These are phyloP conservation scores for Lenzites betulinus DNA, from an alignment of 768 basidiomycete genomes.

Conservation along the genomic window DNA sequence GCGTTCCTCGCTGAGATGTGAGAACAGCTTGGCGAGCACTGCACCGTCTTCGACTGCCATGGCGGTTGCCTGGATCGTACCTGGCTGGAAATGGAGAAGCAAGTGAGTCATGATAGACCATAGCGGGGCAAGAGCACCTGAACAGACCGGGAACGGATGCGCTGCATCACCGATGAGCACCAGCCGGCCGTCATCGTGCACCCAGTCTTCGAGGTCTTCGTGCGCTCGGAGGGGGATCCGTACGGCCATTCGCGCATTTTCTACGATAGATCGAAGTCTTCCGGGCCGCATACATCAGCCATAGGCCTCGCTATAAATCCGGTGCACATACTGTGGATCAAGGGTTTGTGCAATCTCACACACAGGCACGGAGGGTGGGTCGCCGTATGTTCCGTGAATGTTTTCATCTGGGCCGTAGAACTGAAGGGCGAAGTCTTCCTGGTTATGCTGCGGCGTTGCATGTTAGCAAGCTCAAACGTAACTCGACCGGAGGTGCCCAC, in stretches of 20 bases:
- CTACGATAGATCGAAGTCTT: conserved; percentile 25
- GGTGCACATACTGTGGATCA: not conserved
- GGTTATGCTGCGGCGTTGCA: conserved; percentile 1
- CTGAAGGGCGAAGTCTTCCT: conserved; percentile 27
- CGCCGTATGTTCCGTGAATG: conserved; percentile 13
- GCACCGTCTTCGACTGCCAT: conserved; percentile 43
- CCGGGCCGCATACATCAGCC: not conserved
- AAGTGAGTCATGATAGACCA: not conserved
- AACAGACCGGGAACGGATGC: conserved; percentile 38
- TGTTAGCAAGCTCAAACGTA: not conserved
- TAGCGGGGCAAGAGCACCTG: not conserved
- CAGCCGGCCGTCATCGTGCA: conserved; percentile 32
- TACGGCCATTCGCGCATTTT: conserved; percentile 13
- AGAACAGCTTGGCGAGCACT: conserved; percentile 41
- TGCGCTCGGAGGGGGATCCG: conserved; percentile 24
- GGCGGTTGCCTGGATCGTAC: conserved; percentile 35
- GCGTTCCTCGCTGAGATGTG: conserved; percentile 32
- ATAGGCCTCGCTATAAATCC: too few relatives aligned
- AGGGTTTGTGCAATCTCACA: not conserved
- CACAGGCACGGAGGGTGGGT: not conserved
- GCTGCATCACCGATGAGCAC: conserved; percentile 39
- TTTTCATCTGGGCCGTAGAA: conserved; percentile 26
- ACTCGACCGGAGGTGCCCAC: conserved; percentile 1
- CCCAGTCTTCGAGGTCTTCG: conserved; percentile 34
- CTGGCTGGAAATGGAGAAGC: conserved; percentile 28